Evolutionary conservation across 2,329 filamentous ascomycete genomes (phyloP), one percentile per base, ranked within the genome.

Genomic region (Ophiognomonia clavigignenti-juglandacearum): DNA sequence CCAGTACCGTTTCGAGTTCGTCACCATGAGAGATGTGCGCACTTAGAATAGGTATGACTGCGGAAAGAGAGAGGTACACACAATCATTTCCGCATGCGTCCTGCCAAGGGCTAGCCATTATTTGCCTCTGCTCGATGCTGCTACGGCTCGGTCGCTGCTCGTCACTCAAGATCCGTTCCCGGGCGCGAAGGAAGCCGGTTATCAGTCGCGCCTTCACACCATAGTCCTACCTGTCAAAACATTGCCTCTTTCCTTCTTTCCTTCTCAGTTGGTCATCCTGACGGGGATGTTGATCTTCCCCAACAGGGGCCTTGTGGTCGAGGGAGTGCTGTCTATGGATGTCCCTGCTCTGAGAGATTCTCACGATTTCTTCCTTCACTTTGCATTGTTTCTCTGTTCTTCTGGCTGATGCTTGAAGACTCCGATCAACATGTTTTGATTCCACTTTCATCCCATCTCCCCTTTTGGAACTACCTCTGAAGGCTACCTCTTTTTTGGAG

Each of bases 281-380:
- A 22, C 37, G 14, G 34, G 43, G 39, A 43, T 49, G 46, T 49
- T 51, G 45, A 49, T 45, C 46, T 45, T 39, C 49, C 34, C 34
- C 19, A 38, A 22, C n/a, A 14, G 22, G 38, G n/a, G n/a, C n/a
- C n/a, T n/a, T n/a, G n/a, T 48, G 31, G 32, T 16, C 16, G 10
- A 31, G 29, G n/a, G 13, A 14, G 14, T 14, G 32, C 6, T 16
- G 14, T 34, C 32, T 34, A 45, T 20, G 10, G 35, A 22, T 39
- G 20, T 36, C 19, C 13, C 9, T 8, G 22, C 18, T 8, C 35
- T 22, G 35, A 16, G 13, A 16, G 9, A 16, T 36, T 10, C 22
- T 18, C 26, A 34, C 14, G 35, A n/a, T 37, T 37, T 43, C 39
- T 38, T 37, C 41, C 39, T 38, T 39, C 27, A 39, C 39, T 20